Percentiles rank a stretch among this genome's conserved stretches.
These are phyloP conservation scores for Candida khao-thaluensis DNA, from an alignment of 805 yeast genomes.

Conservation along the genomic window DNA sequence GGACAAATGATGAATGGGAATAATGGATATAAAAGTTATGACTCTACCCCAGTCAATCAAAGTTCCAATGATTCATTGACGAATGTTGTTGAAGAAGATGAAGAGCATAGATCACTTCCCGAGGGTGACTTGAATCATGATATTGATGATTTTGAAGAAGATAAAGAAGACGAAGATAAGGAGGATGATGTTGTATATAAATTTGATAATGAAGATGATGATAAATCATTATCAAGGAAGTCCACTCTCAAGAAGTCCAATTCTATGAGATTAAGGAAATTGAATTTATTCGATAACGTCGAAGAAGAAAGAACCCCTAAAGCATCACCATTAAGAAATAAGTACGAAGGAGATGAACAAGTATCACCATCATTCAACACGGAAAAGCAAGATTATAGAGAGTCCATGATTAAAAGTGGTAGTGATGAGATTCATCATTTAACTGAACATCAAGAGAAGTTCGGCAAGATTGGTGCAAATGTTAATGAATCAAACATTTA, in stretches of 20 bases:
- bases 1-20: conserved; percentile 4
- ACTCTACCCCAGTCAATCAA: conserved; percentile 10
- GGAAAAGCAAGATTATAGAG: conserved; percentile 8
- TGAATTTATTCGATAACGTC: conserved; percentile 33
- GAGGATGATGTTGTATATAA: conserved; percentile 32
- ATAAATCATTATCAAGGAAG: conserved; percentile 34
- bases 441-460: conserved; percentile 16
- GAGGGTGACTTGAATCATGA: conserved; percentile 25
- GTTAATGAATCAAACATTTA: conserved; percentile 21
- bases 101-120: conserved; percentile 17
- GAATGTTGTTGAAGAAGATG: conserved; percentile 38
- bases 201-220: conserved; percentile 29
- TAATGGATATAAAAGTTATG: conserved; percentile 6
- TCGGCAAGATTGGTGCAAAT: conserved; percentile 19
- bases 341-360: conserved; percentile 1
- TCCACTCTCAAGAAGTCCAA: conserved; percentile 40
- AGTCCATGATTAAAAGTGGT: conserved; percentile 17
- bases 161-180: conserved; percentile 18
- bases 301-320: conserved; percentile 12
- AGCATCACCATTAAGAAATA: not conserved
- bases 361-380: conserved; percentile 23
- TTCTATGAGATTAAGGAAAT: conserved; percentile 41
- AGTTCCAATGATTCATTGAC: conserved; percentile 32
- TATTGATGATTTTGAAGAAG: conserved; percentile 31
- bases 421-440: conserved; percentile 18